Conservation (phyloP, 2,329 filamentous ascomycete species). For the Scedosporium dehoogii region DNA sequence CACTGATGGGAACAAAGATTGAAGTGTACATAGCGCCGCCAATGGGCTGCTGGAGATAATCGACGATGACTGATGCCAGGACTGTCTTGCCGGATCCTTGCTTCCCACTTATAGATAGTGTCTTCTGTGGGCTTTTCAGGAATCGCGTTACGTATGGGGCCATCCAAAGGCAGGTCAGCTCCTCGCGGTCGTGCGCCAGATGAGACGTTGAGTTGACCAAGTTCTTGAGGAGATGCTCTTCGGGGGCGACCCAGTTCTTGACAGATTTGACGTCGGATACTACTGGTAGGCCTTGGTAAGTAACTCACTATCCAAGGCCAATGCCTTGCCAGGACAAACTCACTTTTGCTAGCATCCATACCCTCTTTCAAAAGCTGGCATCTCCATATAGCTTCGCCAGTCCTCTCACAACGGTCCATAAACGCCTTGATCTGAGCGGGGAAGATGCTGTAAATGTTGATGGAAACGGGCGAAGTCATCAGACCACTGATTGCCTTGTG, state of each 20-base stretch:
- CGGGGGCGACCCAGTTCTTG: slow-evolving; percentile 19
- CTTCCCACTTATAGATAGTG: slow-evolving; percentile 15
- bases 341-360: slow-evolving; percentile 20
- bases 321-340: neutral
- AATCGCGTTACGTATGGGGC: slow-evolving; percentile 13
- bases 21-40: slow-evolving; percentile 22
- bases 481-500: slow-evolving; percentile 12
- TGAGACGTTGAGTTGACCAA: slow-evolving; percentile 8
- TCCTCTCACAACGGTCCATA: slow-evolving; percentile 12
- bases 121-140: slow-evolving; percentile 11
- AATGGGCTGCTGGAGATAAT: slow-evolving; percentile 26
- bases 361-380: slow-evolving; percentile 23
- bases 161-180: slow-evolving; percentile 16
- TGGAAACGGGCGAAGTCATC: slow-evolving; percentile 9
- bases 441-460: slow-evolving; percentile 17
- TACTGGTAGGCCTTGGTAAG: slow-evolving; percentile 3
- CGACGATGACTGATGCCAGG: slow-evolving; percentile 25
- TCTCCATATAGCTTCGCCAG: slow-evolving; percentile 14
- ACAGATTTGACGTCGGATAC: slow-evolving; percentile 21
- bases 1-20: slow-evolving; percentile 25
- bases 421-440: slow-evolving; percentile 13
- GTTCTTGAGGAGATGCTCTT: slow-evolving; percentile 12
- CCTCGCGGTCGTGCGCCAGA: slow-evolving; percentile 14
- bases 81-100: slow-evolving; percentile 28
- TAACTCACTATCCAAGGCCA: neutral